A percentile compares a stretch with the other conserved stretches of the same genome.
Conservation (phyloP, 2,329 filamentous ascomycete genomes). For the Arachnopeziza araneosa region DNA sequence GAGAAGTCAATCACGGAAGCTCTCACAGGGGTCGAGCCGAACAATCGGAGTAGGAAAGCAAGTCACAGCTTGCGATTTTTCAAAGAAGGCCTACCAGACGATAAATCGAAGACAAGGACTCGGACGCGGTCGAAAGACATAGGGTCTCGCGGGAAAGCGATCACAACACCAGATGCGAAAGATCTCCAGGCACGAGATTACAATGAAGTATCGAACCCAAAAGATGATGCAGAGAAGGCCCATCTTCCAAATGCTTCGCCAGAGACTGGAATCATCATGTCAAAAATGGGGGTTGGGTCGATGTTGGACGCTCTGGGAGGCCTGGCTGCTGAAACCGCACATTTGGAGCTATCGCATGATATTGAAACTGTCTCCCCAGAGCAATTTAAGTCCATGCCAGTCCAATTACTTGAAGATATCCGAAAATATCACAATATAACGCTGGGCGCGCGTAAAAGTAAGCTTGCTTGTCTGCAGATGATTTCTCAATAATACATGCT, state of each 20-base stretch:
- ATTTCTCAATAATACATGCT: conserved; percentile 29
- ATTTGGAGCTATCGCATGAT: conserved; percentile 19
- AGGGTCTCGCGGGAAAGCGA: conserved; percentile 11
- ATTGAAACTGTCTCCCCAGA: conserved; percentile 17
- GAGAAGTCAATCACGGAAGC: conserved; percentile 61
- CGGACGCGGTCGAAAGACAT: conserved; percentile 29
- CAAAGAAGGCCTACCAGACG: conserved; percentile 58
- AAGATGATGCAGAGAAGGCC: neutral
- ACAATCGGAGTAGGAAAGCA: conserved; percentile 60
- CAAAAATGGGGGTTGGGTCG: neutral
- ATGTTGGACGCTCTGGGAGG: conserved; percentile 15
- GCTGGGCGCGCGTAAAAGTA: conserved; percentile 21
- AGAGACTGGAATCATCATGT: conserved; percentile 3
- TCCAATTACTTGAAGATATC: conserved; percentile 29
- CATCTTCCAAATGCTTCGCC: conserved; percentile 9
- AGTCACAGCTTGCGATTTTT: conserved; percentile 64
- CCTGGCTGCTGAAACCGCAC: conserved; percentile 22
- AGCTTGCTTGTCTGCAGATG: conserved; percentile 18
- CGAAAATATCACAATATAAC: conserved; percentile 30
- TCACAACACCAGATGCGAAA: conserved; percentile 7
- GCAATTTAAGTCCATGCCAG: conserved; percentile 22
- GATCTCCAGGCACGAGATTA: neutral
- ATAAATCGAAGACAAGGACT: conserved; percentile 43
- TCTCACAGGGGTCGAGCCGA: conserved; percentile 55
- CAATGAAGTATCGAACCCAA: too few species aligned